Base-by-base conservation (phyloP, 2,329 filamentous ascomycete genomes). In the Chaetomium globosum region DNA sequence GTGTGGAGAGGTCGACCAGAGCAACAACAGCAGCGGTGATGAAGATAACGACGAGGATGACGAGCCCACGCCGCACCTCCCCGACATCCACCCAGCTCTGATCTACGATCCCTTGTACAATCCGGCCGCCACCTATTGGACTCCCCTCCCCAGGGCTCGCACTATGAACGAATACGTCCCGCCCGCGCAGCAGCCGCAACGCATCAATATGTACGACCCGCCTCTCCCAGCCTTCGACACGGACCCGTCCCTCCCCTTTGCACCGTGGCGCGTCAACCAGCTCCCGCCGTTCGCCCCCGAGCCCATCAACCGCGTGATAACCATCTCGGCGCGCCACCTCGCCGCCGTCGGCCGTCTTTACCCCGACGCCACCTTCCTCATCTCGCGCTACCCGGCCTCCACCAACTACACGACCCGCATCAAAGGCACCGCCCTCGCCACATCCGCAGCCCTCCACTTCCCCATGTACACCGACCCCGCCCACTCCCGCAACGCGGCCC, bases 311-410 rank as follows among this genome's bases (percentile, higher is more conserved):
- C 62, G 62, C 39, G 43, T 54, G 1, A 9, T 65, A 3, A 21
- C 16, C 21, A 46, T 60, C 12, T 31, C 54, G 0, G 28, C 12
- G 5, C 36, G 49, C n/a, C 60, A 56, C 43, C 53, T 67, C 12
- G 46, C 58, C 10, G 21, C 48, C 28, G 12, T 67, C n/a, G 65
- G 65, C 26, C n/a, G 21, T 7, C 59, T 67, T 5, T 67, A 67
- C 31, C 62, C 65, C 3, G 49, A 31, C 16, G 49, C 59, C 21
- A 23, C n/a, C 1, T 67, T 67, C 39, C n/a, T 28, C n/a, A 33
- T 65, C 3, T 21, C 65, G 3, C 49, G 43, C 21, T 19, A 48
- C 39, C 65, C 65, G 7, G 54, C 59, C 2, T 51, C 48, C 1
- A 9, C 7, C 12, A 46, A 61, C 46, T 12, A 13, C n/a, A 43